These are phyloP conservation scores for Lactifluus piperatus DNA, from an alignment of 768 basidiomycete genomes.

Conservation along the genomic window DNA sequence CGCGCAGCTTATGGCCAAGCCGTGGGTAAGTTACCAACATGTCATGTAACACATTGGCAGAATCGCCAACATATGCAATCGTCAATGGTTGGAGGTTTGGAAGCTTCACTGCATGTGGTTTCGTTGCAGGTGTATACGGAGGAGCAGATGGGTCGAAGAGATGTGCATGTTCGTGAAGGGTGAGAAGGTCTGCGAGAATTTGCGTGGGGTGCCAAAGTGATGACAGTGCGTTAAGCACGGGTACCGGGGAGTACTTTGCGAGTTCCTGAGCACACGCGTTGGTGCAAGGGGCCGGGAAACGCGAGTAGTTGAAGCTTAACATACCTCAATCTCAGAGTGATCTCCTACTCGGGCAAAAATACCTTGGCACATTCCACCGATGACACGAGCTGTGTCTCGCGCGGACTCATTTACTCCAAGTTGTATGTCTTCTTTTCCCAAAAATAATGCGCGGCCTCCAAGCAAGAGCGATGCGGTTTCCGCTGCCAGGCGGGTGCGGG, in stretches of 20 bases:
- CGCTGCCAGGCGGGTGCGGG: constrained; percentile 80
- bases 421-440: constrained; percentile 87
- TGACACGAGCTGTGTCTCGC: constrained; percentile 78
- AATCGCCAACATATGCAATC: constrained; percentile 89
- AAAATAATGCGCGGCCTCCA: constrained; percentile 85
- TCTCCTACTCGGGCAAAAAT: constrained; percentile 94
- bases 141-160: constrained; percentile 35
- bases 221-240: constrained; percentile 93
- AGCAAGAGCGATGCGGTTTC: constrained; percentile 76
- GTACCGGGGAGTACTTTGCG: constrained; percentile 82
- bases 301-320: constrained; percentile 18
- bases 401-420: constrained; percentile 89
- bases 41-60: constrained; percentile 92
- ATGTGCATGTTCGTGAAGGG: constrained; percentile 68
- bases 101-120: constrained; percentile 26
- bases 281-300: not conserved
- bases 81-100: constrained; percentile 69
- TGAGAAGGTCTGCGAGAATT: constrained; percentile 86
- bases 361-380: constrained; percentile 93
- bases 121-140: not conserved
- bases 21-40: constrained; percentile 95
- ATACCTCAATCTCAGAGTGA: constrained; percentile 87
- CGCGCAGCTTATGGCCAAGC: constrained; percentile 75
- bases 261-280: constrained; percentile 55
- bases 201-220: constrained; percentile 97